Evolutionary conservation across 306 rosid genomes (phyloP), one percentile per base, ranked within the genome.

Genomic region (Acmispon strigosus): DNA sequence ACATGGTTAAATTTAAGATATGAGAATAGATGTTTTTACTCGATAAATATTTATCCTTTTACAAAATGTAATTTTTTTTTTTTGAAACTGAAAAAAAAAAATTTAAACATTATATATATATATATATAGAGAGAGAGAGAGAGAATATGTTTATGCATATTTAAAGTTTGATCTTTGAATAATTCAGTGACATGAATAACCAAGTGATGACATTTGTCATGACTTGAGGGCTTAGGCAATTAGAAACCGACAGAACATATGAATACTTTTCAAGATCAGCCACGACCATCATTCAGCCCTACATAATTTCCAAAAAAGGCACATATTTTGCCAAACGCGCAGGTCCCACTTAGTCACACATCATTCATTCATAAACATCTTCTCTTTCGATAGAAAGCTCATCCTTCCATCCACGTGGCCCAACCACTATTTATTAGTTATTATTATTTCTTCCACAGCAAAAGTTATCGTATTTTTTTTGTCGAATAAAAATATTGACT

Each of bases 381-480:
- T 62, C 70, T 34, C 34, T 62, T 70, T 54, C 42, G 9, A 14
- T 22, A 22, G 62, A 64, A 54, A 43, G 39, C 49, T 34, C 55
- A 54, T 62, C 62, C 16, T 77, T 55, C 68, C 63, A 56, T 37
- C 50, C 49, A 64, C 64, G 69, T 66, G 72, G 19, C 68, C 6
- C 34, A 14, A 27, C 54, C 18, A 5, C 37, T 8, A 4, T 6
- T 32, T 0, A 32, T 29, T 14, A 55, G 55, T 42, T 27, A 37
- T 36, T 5, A 39, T 20, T 41, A 32, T 32, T 32, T 32, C 37
- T 69, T 32, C 17, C 22, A 43, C 10, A 42, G 7, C 12, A 62
- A 49, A 49, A 32, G 8, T 6, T 4, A 32, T 32, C 37, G 37
- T 5, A 22, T 22, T 22, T 22, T 22, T 22, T 22, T 3, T 22